Percentiles rank a stretch among this genome's conserved stretches.
Conservation (phyloP, 768 basidiomycete species). For the Boletus vinaceobasis region DNA sequence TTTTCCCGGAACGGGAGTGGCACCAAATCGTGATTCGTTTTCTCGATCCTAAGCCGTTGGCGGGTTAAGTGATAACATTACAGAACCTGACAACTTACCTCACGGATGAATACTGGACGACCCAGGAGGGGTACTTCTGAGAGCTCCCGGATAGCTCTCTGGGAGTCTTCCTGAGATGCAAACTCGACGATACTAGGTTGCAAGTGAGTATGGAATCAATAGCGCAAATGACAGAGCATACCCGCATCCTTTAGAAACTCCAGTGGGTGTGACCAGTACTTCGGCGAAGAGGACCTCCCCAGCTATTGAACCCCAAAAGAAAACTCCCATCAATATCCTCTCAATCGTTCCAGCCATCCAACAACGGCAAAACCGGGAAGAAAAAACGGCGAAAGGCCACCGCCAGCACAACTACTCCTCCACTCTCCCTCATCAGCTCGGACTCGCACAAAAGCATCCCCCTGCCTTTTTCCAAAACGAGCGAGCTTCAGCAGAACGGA, state of each 20-base stretch:
- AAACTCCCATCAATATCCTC: constrained; percentile 95
- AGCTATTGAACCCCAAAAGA: constrained; percentile 89
- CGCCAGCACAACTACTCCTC: constrained; percentile 27
- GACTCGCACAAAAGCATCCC: constrained; percentile 29
- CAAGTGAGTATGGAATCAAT: constrained; percentile 10
- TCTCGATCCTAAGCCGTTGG: constrained; percentile 79
- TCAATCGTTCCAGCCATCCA: constrained; percentile 54
- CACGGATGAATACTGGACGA: constrained; percentile 93
- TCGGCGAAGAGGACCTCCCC: constrained; percentile 99
- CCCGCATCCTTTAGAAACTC: constrained; percentile 99
- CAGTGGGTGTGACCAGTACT: constrained; percentile 94
- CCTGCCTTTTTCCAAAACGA: constrained; percentile 34
- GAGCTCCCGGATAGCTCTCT: constrained; percentile 85
- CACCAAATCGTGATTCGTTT: constrained; percentile 92
- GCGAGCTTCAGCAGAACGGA: constrained; percentile 36
- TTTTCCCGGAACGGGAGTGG: constrained; percentile 92
- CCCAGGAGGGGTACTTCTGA: constrained; percentile 90
- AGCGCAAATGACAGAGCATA: constrained; percentile 41
- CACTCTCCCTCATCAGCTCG: constrained; percentile 37
- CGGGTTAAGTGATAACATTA: background rate
- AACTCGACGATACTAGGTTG: constrained; percentile 87
- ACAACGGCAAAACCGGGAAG: constrained; percentile 41
- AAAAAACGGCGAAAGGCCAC: constrained; percentile 41
- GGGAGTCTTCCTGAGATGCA: constrained; percentile 82
- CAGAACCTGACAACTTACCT: constrained; percentile 48